A percentile compares a stretch with the other conserved stretches of the same genome.
Evolutionary conservation across 2,329 filamentous ascomycete species (phyloP).

Genomic region (Myriosclerotinia duriaeana): DNA sequence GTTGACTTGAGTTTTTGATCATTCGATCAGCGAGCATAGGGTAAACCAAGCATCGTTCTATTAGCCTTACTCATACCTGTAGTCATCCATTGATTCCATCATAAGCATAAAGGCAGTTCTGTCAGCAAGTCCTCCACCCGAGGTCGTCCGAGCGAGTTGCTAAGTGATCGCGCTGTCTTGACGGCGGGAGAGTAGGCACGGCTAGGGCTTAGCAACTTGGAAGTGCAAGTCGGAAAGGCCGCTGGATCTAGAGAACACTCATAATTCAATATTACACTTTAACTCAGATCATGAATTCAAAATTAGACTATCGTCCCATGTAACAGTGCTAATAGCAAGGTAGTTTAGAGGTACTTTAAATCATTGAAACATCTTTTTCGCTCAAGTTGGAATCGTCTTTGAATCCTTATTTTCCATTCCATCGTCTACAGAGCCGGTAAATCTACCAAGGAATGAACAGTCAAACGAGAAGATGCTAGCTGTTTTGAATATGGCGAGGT

Average conservation of each 20-base stretch:
- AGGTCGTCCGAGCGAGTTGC: constrained; percentile 46
- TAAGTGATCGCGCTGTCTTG: not conserved
- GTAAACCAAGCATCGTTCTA: constrained; percentile 44
- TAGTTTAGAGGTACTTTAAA: too few species aligned
- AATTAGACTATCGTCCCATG: too few species aligned
- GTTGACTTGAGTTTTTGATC: constrained; percentile 35
- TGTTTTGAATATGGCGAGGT: not conserved
- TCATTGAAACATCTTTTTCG: too few species aligned
- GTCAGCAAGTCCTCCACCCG: constrained; percentile 59
- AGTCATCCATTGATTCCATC: constrained; percentile 30
- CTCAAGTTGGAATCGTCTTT: too few species aligned
- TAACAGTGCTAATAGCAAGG: too few species aligned
- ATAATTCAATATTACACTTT: too few species aligned
- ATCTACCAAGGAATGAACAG: too few species aligned
- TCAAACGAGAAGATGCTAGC: not conserved
- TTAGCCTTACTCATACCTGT: constrained; percentile 40
- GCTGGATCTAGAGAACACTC: not conserved
- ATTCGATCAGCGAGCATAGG: constrained; percentile 48
- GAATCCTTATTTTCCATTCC: too few species aligned
- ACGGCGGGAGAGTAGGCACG: not conserved
- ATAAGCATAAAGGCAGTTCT: constrained; percentile 51
- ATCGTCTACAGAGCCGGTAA: too few species aligned
- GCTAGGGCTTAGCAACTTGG: not conserved
- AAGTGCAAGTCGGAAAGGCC: not conserved
- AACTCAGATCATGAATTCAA: too few species aligned